Conservation (phyloP, 345 rosid species). For the Euphorbia peplus region DNA sequence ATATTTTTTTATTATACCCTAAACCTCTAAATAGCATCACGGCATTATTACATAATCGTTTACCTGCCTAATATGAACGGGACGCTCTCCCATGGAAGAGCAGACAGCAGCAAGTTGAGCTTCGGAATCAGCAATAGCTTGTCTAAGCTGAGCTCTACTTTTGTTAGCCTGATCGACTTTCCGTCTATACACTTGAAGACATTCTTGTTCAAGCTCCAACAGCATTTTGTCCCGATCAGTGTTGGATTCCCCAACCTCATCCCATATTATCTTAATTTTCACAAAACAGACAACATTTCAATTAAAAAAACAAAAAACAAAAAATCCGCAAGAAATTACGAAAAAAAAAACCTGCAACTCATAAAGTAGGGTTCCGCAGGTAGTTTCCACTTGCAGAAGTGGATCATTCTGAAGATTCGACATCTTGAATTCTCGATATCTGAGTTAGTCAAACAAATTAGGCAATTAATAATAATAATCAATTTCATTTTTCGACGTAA, state of each 20-base stretch:
- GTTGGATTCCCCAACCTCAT: conserved; percentile 92
- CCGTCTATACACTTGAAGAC: conserved; percentile 89
- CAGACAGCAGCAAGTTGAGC: conserved; percentile 87
- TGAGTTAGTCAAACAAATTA: neutral
- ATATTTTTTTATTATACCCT: too few relatives aligned
- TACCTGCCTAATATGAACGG: conserved; percentile 90
- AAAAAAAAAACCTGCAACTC: conserved; percentile 71
- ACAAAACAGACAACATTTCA: too few relatives aligned
- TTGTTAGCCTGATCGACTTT: conserved; percentile 86
- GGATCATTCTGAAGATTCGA: conserved; percentile 39
- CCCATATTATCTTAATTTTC: conserved; percentile 73
- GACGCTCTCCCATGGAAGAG: conserved; percentile 88
- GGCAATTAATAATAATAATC: neutral
- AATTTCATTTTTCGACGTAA: neutral
- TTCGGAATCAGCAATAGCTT: conserved; percentile 81
- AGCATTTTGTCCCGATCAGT: conserved; percentile 83
- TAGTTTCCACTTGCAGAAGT: conserved; percentile 66
- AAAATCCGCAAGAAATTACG: neutral
- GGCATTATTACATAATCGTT: neutral
- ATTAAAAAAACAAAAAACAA: neutral
- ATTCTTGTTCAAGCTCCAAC: conserved; percentile 89
- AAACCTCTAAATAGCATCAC: too few relatives aligned
- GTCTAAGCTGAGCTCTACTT: conserved; percentile 82
- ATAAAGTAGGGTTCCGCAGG: conserved; percentile 74
- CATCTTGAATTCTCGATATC: conserved; percentile 33